These are phyloP conservation scores for Botrytis sinoallii DNA, from an alignment of 2,329 filamentous ascomycete species.

Conservation along the genomic window DNA sequence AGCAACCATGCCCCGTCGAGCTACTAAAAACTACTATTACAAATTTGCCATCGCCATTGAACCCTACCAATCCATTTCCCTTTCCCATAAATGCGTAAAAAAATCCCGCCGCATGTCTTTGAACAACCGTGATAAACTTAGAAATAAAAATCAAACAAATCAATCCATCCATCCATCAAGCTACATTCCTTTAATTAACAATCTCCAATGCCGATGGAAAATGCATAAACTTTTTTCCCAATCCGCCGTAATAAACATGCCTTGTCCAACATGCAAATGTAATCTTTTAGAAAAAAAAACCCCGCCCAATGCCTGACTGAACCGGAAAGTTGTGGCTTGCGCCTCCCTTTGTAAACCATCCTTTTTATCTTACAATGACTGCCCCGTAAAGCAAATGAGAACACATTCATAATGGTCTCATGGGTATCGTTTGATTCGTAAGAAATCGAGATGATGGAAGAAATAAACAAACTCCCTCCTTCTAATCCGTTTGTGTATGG, in stretches of 20 bases:
- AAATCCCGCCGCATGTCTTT: slow-evolving; percentile 4
- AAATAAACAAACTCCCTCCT: slow-evolving; percentile 23
- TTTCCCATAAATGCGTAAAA: slow-evolving; percentile 11
- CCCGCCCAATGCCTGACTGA: slow-evolving; percentile 21
- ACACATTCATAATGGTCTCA: slow-evolving; percentile 16
- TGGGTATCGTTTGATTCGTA: slow-evolving; percentile 22
- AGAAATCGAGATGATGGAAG: slow-evolving; percentile 20
- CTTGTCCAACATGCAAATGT: slow-evolving; percentile 18
- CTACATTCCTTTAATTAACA: slow-evolving; percentile 14
- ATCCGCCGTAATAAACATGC: slow-evolving; percentile 3
- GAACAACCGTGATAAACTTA: slow-evolving; percentile 6
- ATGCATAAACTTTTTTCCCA: slow-evolving; percentile 19
- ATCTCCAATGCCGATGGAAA: slow-evolving; percentile 13
- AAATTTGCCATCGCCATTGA: slow-evolving; percentile 5
- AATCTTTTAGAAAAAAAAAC: slow-evolving; percentile 7
- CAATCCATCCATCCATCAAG: background rate
- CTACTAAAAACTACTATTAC: slow-evolving; percentile 23
- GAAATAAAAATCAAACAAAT: slow-evolving; percentile 3
- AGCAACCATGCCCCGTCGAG: background rate
- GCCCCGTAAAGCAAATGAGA: slow-evolving; percentile 18
- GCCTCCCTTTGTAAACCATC: slow-evolving; percentile 20
- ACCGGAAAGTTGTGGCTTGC: slow-evolving; percentile 20
- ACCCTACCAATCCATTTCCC: slow-evolving; percentile 6
- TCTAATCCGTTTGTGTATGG: slow-evolving; percentile 16
- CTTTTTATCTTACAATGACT: slow-evolving; percentile 22